phyloP scores from a whole-genome alignment of 345 rosid species.

The Hevea brasiliensis region DNA sequence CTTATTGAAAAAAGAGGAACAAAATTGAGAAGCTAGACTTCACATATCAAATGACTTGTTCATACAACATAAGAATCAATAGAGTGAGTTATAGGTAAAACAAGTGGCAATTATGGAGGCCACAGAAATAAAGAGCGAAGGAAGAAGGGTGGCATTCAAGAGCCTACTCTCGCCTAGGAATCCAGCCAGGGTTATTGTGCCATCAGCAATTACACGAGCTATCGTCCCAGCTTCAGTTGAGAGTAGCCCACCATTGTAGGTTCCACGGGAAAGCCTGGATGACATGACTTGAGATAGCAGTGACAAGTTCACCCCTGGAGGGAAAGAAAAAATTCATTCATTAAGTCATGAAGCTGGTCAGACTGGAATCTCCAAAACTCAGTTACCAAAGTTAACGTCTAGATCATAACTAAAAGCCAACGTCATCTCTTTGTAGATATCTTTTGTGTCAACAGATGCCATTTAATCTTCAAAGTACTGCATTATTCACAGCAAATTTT shows the following conservation, averaged over 20 bases:
- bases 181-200: constrained; percentile 86
- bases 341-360: not conserved
- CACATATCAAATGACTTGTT: not conserved
- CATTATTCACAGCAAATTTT: too few relatives aligned
- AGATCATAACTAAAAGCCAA: too few relatives aligned
- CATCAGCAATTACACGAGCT: constrained; percentile 96
- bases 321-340: not conserved
- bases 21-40: not conserved
- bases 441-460: not conserved
- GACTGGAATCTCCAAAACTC: not conserved
- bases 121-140: constrained; percentile 73
- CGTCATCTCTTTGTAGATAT: not conserved
- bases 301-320: constrained; percentile 82
- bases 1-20: too few relatives aligned
- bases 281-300: constrained; percentile 96
- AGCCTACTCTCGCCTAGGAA: constrained; percentile 67
- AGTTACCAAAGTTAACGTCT: not conserved
- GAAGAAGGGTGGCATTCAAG: constrained; percentile 81
- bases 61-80: constrained; percentile 33
- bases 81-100: constrained; percentile 91
- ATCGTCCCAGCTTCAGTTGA: constrained; percentile 97
- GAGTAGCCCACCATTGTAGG: constrained; percentile 90
- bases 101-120: constrained; percentile 80
- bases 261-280: constrained; percentile 90
- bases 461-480: not conserved